Percentiles rank a stretch among this genome's conserved stretches.
Evolutionary conservation across 768 basidiomycete species (phyloP).

Genomic region (Hirschioporus abietinus): DNA sequence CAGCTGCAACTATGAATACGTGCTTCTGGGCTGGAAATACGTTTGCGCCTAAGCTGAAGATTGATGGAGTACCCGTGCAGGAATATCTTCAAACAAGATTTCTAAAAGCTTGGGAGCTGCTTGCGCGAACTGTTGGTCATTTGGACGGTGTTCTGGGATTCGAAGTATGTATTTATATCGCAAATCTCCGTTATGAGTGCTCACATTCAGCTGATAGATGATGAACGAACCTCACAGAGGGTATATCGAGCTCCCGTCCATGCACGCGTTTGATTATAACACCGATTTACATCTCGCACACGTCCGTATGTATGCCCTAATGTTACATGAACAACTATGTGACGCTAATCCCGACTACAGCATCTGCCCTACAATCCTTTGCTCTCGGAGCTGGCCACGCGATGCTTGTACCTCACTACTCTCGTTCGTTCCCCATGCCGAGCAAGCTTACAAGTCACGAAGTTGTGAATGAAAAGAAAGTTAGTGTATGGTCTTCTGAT

Average conservation of each 20-base stretch:
- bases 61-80: slow-evolving; percentile 64
- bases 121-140: slow-evolving; percentile 65
- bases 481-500: slow-evolving; percentile 65
- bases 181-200: not conserved
- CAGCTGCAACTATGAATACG: slow-evolving; percentile 93
- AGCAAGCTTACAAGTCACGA: slow-evolving; percentile 57
- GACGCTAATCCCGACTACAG: slow-evolving; percentile 28
- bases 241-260: slow-evolving; percentile 76
- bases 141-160: slow-evolving; percentile 83
- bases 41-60: slow-evolving; percentile 71
- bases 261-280: slow-evolving; percentile 89
- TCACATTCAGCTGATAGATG: slow-evolving; percentile 41
- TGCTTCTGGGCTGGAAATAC: slow-evolving; percentile 91
- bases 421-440: slow-evolving; percentile 84
- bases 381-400: slow-evolving; percentile 88
- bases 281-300: slow-evolving; percentile 85
- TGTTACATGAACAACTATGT: not conserved
- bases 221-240: slow-evolving; percentile 96
- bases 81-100: slow-evolving; percentile 79
- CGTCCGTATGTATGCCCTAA: slow-evolving; percentile 49
- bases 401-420: slow-evolving; percentile 72
- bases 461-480: slow-evolving; percentile 54
- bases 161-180: slow-evolving; percentile 49
- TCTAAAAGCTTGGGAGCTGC: slow-evolving; percentile 65
- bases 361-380: slow-evolving; percentile 84